Conservation (phyloP, 1,139 yeast genomes). For the Arxiozyma bovina region DNA sequence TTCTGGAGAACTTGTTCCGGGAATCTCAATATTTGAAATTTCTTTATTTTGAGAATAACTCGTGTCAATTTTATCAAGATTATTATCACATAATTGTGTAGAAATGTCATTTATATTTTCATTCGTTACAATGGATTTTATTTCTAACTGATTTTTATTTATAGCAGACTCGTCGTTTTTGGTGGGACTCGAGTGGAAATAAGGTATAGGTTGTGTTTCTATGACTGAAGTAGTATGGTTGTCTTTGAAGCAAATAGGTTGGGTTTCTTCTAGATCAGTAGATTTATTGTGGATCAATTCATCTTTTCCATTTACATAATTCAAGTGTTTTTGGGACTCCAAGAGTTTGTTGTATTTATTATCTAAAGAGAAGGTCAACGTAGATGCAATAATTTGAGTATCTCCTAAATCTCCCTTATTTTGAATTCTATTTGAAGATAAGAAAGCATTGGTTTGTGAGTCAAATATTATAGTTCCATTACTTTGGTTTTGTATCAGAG, state of each 20-base stretch:
- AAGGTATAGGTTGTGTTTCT: neutral
- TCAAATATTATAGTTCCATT: neutral
- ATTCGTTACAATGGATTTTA: neutral
- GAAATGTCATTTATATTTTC: neutral
- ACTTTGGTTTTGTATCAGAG: neutral
- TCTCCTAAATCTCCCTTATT: neutral
- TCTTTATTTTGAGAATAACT: neutral
- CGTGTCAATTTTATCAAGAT: neutral
- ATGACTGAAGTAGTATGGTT: neutral
- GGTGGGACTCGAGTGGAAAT: neutral
- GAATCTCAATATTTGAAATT: constrained; percentile 11
- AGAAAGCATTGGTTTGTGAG: neutral
- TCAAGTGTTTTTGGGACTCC: neutral
- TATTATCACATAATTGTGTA: neutral
- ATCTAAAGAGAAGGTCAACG: constrained; percentile 1
- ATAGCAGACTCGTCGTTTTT: neutral
- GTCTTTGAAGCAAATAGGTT: neutral
- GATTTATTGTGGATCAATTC: neutral
- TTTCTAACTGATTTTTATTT: neutral
- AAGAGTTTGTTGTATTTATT: neutral
- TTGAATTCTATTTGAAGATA: neutral
- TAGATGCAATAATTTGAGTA: neutral
- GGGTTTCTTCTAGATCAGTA: neutral
- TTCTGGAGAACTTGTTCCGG: constrained; percentile 19
- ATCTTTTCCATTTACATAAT: neutral